Conservation (phyloP, 1,139 yeast genomes). For the Arxiozyma slooffiae region DNA sequence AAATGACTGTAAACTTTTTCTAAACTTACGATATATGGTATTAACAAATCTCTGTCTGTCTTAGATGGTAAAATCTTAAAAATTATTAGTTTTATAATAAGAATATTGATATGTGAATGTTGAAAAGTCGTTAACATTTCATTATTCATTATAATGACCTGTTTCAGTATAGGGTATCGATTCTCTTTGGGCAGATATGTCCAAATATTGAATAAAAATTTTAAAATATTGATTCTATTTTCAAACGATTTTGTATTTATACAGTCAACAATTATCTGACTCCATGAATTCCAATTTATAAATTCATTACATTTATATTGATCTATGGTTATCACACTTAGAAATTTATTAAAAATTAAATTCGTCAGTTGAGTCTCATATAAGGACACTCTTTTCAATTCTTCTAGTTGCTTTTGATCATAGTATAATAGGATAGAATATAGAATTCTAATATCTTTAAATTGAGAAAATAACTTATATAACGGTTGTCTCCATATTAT, state of each 20-base stretch:
- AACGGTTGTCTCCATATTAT: slow-evolving; percentile 20
- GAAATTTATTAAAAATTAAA: slow-evolving; percentile 23
- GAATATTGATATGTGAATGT: not conserved
- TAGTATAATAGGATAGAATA: slow-evolving; percentile 12
- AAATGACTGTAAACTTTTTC: not conserved
- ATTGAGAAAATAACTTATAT: not conserved
- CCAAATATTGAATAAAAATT: slow-evolving; percentile 28
- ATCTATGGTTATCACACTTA: slow-evolving; percentile 15
- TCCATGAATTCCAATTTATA: slow-evolving; percentile 25
- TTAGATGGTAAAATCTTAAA: not conserved
- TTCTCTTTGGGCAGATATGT: slow-evolving; percentile 11
- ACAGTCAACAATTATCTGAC: slow-evolving; percentile 18
- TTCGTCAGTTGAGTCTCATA: slow-evolving; percentile 23
- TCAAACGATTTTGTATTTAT: slow-evolving; percentile 22
- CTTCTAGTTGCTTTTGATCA: slow-evolving; percentile 18
- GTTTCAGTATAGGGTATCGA: not conserved
- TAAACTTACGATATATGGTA: not conserved
- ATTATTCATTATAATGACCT: not conserved
- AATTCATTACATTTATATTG: slow-evolving; percentile 11
- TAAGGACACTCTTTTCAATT: slow-evolving; percentile 22
- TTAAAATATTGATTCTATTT: slow-evolving; percentile 21
- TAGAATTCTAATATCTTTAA: not conserved
- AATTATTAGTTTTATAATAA: not conserved
- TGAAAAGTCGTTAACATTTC: not conserved
- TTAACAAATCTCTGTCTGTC: not conserved